Evolutionary conservation across 108 stramenopile genomes (phyloP).

Genomic region (Thalassiosira profunda): DNA sequence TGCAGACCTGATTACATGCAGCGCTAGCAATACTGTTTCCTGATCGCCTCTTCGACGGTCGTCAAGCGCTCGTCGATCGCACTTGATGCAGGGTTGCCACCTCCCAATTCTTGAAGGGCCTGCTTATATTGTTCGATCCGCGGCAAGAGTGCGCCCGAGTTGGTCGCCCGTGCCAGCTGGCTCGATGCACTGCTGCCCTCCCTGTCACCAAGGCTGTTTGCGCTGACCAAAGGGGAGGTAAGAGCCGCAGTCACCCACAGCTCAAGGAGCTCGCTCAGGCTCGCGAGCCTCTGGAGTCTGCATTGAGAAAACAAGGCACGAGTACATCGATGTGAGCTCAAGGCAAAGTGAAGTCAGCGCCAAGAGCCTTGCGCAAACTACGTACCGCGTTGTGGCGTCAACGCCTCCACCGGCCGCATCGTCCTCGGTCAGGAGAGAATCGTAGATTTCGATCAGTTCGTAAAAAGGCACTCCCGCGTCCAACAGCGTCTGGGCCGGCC

Average conservation of each 20-base stretch:
- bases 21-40: slow-evolving; percentile 20
- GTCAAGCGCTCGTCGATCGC: slow-evolving; percentile 36
- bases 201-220: not conserved
- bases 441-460: slow-evolving; percentile 52
- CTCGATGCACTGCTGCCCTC: slow-evolving; percentile 22
- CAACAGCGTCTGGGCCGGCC: slow-evolving; percentile 70
- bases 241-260: slow-evolving; percentile 50
- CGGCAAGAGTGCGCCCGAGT: slow-evolving; percentile 36
- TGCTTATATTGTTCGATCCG: slow-evolving; percentile 52
- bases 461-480: slow-evolving; percentile 67
- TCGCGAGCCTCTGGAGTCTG: slow-evolving; percentile 45
- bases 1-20: too few relatives aligned
- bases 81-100: not conserved
- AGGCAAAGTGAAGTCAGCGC: not conserved
- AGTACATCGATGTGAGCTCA: not conserved
- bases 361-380: not conserved
- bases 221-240: slow-evolving; percentile 8
- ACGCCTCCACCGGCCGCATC: not conserved
- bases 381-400: slow-evolving; percentile 31
- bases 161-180: slow-evolving; percentile 49
- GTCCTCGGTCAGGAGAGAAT: slow-evolving; percentile 12
- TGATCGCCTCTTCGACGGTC: slow-evolving; percentile 40
- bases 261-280: slow-evolving; percentile 52
- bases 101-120: slow-evolving; percentile 37
- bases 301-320: slow-evolving; percentile 3